Evolutionary conservation across 2,329 filamentous ascomycete species (phyloP), one percentile per base, ranked within the genome.

Genomic region (Moelleriella libera): DNA sequence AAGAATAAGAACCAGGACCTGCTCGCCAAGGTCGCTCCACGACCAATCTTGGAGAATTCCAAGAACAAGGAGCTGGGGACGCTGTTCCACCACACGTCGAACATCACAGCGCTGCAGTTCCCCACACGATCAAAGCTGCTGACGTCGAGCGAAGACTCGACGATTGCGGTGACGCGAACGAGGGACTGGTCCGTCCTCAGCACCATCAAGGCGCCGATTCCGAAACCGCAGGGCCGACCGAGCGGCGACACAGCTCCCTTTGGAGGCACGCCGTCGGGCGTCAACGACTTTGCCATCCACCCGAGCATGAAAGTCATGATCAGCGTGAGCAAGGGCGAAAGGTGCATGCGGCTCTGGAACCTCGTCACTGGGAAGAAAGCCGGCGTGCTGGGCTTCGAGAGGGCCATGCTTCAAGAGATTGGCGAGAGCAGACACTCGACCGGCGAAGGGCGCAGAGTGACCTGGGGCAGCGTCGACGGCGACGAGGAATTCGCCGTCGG

Each of bases 241-340:
- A 90, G 82, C 55, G 90, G 90, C 50, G 90, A 96, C 63, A 97
- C 90, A 14, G 88, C 88, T 6, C 82, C 84, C 2, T 76, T 83
- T 9, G 88, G 88, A 14, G 85, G 81, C 44, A 79, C 84, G 30
- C 89, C 89, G 0, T 78, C 82, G n/a, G 92, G 92, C 14, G 80
- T 97, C 55, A 97, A 95, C 62, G 86, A 89, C 62, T 94, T 98
- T 63, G 88, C 90, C 2, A 84, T 98, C 30, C 92, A 98, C 62
- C 90, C 92, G 0, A 94, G 86, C 63, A 87, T 94, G 76, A 97
- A 96, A 68, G 71, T 98, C 45, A 95, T 97, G 86, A 80, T 98
- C 50, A 94, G 80, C 56, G 88, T 97, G 7, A 84, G 87, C 55
- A 87, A 83, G 57, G 88, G 88, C 53, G 92, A 98, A 68, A 82